Evolutionary conservation across 257 asterid genomes (phyloP).

Genomic region (Catharanthus roseus): DNA sequence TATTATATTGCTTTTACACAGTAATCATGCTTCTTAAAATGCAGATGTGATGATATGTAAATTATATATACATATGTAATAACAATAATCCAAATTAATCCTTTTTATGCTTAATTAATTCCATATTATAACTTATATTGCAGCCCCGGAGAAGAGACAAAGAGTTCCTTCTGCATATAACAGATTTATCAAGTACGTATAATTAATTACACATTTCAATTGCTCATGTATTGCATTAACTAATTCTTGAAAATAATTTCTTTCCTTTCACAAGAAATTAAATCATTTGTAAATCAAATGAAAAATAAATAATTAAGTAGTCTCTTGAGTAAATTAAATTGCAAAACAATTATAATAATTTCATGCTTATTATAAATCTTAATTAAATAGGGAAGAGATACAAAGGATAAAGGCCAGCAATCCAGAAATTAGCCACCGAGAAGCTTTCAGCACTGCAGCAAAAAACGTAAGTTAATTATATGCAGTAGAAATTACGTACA

Average conservation of each 20-base stretch:
- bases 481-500: too few species aligned
- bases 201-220: too few species aligned
- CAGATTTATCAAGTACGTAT: slow-evolving; percentile 88
- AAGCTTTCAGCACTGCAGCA: slow-evolving; percentile 95
- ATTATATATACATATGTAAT: too few species aligned
- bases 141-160: slow-evolving; percentile 90
- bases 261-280: background rate
- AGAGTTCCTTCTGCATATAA: slow-evolving; percentile 92
- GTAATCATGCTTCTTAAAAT: too few species aligned
- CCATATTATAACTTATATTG: background rate
- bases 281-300: background rate
- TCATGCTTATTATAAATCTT: slow-evolving; percentile 1
- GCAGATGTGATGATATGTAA: too few species aligned
- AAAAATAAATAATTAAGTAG: background rate
- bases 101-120: too few species aligned
- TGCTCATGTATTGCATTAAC: too few species aligned
- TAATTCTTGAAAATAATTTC: background rate
- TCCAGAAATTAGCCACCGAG: slow-evolving; percentile 91
- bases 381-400: slow-evolving; percentile 92
- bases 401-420: slow-evolving; percentile 92
- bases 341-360: background rate
- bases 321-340: too few species aligned
- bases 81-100: too few species aligned
- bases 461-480: slow-evolving; percentile 82
- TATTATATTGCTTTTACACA: too few species aligned